Percentiles rank a stretch among this genome's conserved stretches.
These are phyloP conservation scores for Exophiala spinifera DNA, from an alignment of 2,329 filamentous ascomycete species.

Conservation along the genomic window DNA sequence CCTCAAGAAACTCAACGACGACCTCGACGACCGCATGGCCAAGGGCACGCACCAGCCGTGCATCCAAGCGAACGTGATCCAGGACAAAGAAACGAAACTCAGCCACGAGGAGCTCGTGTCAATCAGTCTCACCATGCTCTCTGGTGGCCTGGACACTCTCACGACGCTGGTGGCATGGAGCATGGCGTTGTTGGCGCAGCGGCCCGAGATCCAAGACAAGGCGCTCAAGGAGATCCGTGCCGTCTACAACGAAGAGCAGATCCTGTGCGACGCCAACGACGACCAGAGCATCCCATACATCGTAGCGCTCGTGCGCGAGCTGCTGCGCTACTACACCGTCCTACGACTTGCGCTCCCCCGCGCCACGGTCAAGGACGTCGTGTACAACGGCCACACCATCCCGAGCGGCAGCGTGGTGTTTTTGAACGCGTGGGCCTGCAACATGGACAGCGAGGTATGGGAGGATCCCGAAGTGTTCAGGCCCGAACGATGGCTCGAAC, in stretches of 20 bases:
- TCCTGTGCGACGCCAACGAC: conserved; percentile 58
- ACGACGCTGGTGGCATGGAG: conserved; percentile 66
- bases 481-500: conserved; percentile 61
- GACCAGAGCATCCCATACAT: conserved; percentile 64
- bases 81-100: conserved; percentile 61
- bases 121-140: conserved; percentile 67
- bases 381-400: conserved; percentile 57
- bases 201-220: conserved; percentile 61
- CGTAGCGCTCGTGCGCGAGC: conserved; percentile 62
- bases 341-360: conserved; percentile 61
- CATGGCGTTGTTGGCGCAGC: conserved; percentile 57
- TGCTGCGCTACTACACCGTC: conserved; percentile 61
- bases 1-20: conserved; percentile 55
- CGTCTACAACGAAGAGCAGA: conserved; percentile 49
- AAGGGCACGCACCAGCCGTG: conserved; percentile 61
- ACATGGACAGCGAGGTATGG: conserved; percentile 62
- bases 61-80: conserved; percentile 65
- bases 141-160: conserved; percentile 64
- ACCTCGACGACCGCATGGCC: conserved; percentile 59
- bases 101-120: conserved; percentile 62
- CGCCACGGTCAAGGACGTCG: conserved; percentile 58
- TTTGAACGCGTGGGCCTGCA: conserved; percentile 66
- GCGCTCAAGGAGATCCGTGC: conserved; percentile 57
- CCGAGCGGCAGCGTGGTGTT: conserved; percentile 63
- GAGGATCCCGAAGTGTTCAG: conserved; percentile 57